Evolutionary conservation across 371 early-diverging fungal species (phyloP).

Genomic region (Chytridium lagenaria): DNA sequence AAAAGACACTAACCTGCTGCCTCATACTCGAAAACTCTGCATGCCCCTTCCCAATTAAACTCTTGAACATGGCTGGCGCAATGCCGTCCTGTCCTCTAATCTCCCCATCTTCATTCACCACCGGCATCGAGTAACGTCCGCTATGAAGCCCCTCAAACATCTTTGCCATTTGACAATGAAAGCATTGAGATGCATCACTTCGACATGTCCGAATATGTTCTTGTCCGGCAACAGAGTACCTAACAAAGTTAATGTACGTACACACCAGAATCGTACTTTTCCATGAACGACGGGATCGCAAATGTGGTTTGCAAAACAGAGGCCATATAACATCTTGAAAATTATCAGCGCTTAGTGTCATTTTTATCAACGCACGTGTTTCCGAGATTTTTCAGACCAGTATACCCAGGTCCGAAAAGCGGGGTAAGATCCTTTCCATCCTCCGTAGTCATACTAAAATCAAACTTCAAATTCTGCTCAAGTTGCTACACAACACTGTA

Average conservation of each 20-base stretch:
- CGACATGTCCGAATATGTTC: slow-evolving; percentile 74
- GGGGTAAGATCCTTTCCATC: slow-evolving; percentile 89
- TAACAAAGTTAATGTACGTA: background rate
- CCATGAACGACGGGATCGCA: slow-evolving; percentile 71
- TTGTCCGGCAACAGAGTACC: slow-evolving; percentile 59
- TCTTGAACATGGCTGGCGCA: slow-evolving; percentile 89
- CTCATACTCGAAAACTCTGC: slow-evolving; percentile 94
- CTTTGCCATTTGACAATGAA: slow-evolving; percentile 90
- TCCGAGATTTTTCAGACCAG: slow-evolving; percentile 93
- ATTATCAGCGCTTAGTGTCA: background rate
- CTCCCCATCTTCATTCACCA: slow-evolving; percentile 51
- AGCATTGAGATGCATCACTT: slow-evolving; percentile 72
- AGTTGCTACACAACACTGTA: slow-evolving; percentile 63
- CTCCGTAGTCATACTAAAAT: slow-evolving; percentile 95
- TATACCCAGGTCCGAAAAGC: slow-evolving; percentile 87
- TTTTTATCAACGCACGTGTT: slow-evolving; percentile 71
- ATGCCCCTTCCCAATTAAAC: slow-evolving; percentile 85
- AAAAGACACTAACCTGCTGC: slow-evolving; percentile 70
- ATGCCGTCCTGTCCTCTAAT: slow-evolving; percentile 53
- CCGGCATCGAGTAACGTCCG: slow-evolving; percentile 77
- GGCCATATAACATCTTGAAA: slow-evolving; percentile 91
- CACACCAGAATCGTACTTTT: slow-evolving; percentile 50
- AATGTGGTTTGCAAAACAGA: slow-evolving; percentile 89
- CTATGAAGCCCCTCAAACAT: slow-evolving; percentile 87
- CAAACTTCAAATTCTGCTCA: slow-evolving; percentile 95